Percentiles rank a stretch among this genome's conserved stretches.
Evolutionary conservation across 148 eudicot species (phyloP).

Genomic region (Rhododendron molle): DNA sequence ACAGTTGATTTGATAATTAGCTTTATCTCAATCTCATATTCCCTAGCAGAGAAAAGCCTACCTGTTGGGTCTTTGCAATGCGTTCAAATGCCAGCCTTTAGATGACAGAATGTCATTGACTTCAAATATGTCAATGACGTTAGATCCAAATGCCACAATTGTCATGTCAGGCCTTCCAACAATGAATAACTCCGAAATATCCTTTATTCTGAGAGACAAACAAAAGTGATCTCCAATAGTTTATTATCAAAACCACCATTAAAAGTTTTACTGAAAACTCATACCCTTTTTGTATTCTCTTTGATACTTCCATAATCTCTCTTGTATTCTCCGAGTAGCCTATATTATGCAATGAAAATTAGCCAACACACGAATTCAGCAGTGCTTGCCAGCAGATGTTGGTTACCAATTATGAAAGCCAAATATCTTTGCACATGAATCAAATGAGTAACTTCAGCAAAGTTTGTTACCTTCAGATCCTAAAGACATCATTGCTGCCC

Average conservation of each 20-base stretch:
- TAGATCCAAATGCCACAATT: slow-evolving; percentile 84
- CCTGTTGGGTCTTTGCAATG: slow-evolving; percentile 90
- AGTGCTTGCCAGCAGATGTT: not conserved
- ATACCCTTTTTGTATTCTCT: slow-evolving; percentile 78
- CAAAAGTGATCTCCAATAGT: not conserved
- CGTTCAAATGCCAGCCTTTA: slow-evolving; percentile 98
- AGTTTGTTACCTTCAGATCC: slow-evolving; percentile 67
- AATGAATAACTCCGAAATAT: slow-evolving; percentile 61
- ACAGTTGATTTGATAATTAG: not conserved
- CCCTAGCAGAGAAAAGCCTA: slow-evolving; percentile 5
- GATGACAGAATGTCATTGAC: slow-evolving; percentile 88
- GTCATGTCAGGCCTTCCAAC: slow-evolving; percentile 98
- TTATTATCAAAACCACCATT: not conserved
- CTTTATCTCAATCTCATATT: not conserved
- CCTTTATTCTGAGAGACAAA: slow-evolving; percentile 50
- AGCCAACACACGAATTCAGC: not conserved
- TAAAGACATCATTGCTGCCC: slow-evolving; percentile 97
- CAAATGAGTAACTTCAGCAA: not conserved
- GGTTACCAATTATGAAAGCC: not conserved
- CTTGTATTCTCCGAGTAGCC: slow-evolving; percentile 88
- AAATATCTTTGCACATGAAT: not conserved
- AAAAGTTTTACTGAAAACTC: slow-evolving; percentile 14
- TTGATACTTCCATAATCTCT: slow-evolving; percentile 88
- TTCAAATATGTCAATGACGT: slow-evolving; percentile 80
- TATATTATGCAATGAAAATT: slow-evolving; percentile 14